Evolutionary conservation across 768 basidiomycete species (phyloP).

Genomic region (Agrocybe chaxingu): DNA sequence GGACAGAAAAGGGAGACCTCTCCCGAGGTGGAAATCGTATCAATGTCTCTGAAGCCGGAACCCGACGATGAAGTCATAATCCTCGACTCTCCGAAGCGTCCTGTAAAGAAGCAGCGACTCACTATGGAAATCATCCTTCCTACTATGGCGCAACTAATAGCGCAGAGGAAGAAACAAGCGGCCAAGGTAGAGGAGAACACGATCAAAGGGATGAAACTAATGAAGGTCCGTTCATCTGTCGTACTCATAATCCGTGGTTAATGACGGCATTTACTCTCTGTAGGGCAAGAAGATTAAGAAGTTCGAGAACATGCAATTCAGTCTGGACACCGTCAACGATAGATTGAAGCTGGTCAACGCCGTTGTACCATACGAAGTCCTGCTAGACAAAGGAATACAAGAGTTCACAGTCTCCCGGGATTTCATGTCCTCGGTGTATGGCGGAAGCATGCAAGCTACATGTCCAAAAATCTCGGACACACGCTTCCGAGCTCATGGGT

Average conservation of each 20-base stretch:
- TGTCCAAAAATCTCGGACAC: constrained; percentile 19
- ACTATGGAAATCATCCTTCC: constrained; percentile 4
- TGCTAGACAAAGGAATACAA: constrained; percentile 19
- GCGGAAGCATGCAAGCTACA: constrained; percentile 28
- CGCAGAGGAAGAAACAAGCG: not conserved
- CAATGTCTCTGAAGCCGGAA: no score
- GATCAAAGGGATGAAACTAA: constrained; percentile 10
- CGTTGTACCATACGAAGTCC: constrained; percentile 19
- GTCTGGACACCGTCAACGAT: constrained; percentile 6
- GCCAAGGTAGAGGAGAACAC: constrained; percentile 6
- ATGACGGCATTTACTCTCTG: not conserved
- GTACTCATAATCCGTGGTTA: not conserved
- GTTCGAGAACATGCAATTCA: constrained; percentile 4
- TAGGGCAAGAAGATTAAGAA: constrained; percentile 13
- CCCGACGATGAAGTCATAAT: no score
- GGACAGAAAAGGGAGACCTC: no score
- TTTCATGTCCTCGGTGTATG: constrained; percentile 29
- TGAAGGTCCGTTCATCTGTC: not conserved
- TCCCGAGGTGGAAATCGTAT: no score
- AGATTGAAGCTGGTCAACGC: constrained; percentile 18
- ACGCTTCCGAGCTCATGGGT: constrained; percentile 22
- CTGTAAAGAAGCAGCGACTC: not conserved
- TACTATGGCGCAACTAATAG: not conserved
- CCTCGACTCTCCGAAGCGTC: no score
- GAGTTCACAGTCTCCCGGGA: constrained; percentile 25